These are phyloP conservation scores for Narthecium ossifragum DNA, from an alignment of 106 monocot genomes.

Conservation along the genomic window DNA sequence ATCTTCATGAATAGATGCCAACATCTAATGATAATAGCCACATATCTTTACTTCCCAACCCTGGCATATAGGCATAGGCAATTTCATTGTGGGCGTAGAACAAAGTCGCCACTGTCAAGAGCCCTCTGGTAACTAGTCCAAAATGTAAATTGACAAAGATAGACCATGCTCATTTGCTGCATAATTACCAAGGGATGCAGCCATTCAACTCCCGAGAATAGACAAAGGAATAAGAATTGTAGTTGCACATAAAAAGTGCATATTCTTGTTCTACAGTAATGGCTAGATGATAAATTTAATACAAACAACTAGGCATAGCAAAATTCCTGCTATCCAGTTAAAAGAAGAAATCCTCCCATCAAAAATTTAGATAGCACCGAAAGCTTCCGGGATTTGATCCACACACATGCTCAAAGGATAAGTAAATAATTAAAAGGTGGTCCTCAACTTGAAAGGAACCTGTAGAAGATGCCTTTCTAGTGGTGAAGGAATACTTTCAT, in stretches of 20 bases:
- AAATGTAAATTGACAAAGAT: too few relatives aligned
- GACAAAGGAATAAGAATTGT: neutral
- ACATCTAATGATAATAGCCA: too few relatives aligned
- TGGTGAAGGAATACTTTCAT: neutral
- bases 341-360: neutral
- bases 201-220: neutral
- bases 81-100: too few relatives aligned
- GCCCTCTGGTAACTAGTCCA: too few relatives aligned
- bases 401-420: neutral
- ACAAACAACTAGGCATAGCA: neutral
- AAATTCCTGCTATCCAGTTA: neutral
- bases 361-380: neutral
- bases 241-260: constrained; percentile 1
- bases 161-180: too few relatives aligned
- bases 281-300: neutral
- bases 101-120: too few relatives aligned
- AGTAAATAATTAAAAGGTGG: neutral
- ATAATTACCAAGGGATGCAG: too few relatives aligned
- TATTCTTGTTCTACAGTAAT: neutral
- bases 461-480: neutral
- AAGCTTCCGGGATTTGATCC: constrained; percentile 1
- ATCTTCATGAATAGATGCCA: too few relatives aligned
- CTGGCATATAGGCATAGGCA: too few relatives aligned
- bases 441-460: neutral
- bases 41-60: too few relatives aligned